Percentiles rank a stretch among this genome's conserved stretches.
Evolutionary conservation across 805 yeast species (phyloP).

Genomic region (Nakazawaea molendinolei): DNA sequence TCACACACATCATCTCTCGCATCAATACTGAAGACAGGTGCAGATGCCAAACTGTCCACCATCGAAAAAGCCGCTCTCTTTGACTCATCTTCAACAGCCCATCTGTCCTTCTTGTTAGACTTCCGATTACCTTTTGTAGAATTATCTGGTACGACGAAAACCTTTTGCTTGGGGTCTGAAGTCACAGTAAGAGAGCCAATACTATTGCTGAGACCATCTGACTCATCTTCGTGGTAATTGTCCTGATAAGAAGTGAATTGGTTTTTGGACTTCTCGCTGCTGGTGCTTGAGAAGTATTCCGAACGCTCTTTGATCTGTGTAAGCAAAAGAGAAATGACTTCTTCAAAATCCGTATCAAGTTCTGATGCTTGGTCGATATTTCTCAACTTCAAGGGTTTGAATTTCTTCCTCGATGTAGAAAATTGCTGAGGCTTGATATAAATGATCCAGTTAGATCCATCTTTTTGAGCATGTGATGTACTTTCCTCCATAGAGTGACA

Average conservation of each 20-base stretch:
- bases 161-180: slow-evolving; percentile 40
- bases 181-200: slow-evolving; percentile 20
- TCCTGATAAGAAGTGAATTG: slow-evolving; percentile 1
- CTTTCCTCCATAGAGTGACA: slow-evolving; percentile 56
- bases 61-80: slow-evolving; percentile 50
- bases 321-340: slow-evolving; percentile 42
- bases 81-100: slow-evolving; percentile 71
- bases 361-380: slow-evolving; percentile 58
- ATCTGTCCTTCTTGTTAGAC: slow-evolving; percentile 67
- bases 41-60: slow-evolving; percentile 46
- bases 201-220: slow-evolving; percentile 17
- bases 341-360: slow-evolving; percentile 65
- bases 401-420: slow-evolving; percentile 36
- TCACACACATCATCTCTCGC: slow-evolving; percentile 79
- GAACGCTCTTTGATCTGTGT: slow-evolving; percentile 17
- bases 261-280: slow-evolving; percentile 1
- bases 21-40: slow-evolving; percentile 78
- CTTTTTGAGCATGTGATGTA: slow-evolving; percentile 51
- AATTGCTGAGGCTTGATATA: slow-evolving; percentile 63
- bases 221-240: slow-evolving; percentile 15
- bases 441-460: slow-evolving; percentile 73
- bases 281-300: slow-evolving; percentile 8
- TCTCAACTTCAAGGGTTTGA: slow-evolving; percentile 71
- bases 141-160: slow-evolving; percentile 66
- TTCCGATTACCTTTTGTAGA: slow-evolving; percentile 75